phyloP scores from a whole-genome alignment of 768 basidiomycete species.

The Trametes maxima region DNA sequence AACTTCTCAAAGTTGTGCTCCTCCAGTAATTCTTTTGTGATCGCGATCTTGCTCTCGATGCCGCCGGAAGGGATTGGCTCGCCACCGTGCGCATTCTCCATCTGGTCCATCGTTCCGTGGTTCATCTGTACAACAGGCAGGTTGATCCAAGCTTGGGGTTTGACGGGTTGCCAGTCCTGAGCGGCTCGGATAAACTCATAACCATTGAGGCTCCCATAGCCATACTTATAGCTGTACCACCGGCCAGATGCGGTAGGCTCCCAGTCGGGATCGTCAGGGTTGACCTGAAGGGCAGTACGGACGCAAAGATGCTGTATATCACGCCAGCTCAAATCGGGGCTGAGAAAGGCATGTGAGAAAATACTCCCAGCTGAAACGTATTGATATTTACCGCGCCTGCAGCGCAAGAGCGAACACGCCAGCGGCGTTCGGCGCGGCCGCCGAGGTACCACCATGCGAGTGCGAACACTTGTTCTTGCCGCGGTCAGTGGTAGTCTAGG shows the following conservation, averaged over 20 bases:
- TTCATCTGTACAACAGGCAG: constrained; percentile 70
- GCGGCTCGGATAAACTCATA: constrained; percentile 81
- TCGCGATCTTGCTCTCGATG: constrained; percentile 59
- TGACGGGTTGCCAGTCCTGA: constrained; percentile 81
- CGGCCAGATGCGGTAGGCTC: constrained; percentile 74
- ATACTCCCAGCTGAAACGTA: constrained; percentile 4
- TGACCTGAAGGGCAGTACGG: constrained; percentile 73
- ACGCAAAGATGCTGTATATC: constrained; percentile 93
- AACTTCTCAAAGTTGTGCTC: constrained; percentile 82
- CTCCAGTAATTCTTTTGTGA: constrained; percentile 67
- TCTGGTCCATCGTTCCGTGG: constrained; percentile 57
- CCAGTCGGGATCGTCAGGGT: constrained; percentile 93
- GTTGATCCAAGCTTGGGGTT: constrained; percentile 91
- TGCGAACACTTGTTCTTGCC: constrained; percentile 81
- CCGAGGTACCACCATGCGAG: constrained; percentile 93
- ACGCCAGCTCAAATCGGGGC: constrained; percentile 95
- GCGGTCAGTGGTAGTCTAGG: constrained; percentile 90
- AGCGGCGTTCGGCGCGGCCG: constrained; percentile 95
- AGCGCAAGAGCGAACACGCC: constrained; percentile 92
- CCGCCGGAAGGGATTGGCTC: constrained; percentile 67
- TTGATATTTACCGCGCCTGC: constrained; percentile 64
- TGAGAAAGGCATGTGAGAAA: constrained; percentile 32
- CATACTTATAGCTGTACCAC: constrained; percentile 89
- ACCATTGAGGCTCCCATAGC: constrained; percentile 88
- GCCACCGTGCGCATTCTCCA: constrained; percentile 62